Base-by-base conservation (phyloP, 768 basidiomycete species). In the Mycena haematopus region DNA sequence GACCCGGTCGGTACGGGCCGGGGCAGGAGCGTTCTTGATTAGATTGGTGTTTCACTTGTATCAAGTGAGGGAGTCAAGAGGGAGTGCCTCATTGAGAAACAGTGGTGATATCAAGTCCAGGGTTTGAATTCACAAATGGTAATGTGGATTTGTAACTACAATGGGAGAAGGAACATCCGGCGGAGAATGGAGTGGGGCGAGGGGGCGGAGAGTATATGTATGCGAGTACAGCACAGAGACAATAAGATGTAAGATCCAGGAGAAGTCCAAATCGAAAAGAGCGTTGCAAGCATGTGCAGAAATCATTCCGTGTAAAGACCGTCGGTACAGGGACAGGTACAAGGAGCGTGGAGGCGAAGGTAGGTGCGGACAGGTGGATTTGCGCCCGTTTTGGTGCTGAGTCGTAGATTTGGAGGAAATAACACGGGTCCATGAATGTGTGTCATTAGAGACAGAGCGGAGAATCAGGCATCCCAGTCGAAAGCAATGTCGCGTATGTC, bases 401-500 rank as follows among this genome's bases (percentile, higher is more conserved):
- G 5, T 47, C 22, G 25, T 36, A 36, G 3, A 31, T 17, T 42
- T 42, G 7, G n/a, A n/a, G n/a, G n/a, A n/a, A n/a, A n/a, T n/a
- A n/a, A n/a, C n/a, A n/a, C n/a, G n/a, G n/a, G 17, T 50, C 15
- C 27, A 11, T 29, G 49, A 8, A 9, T 2, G 29, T 6, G 19
- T 9, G 22, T 47, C 13, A 42, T 42, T 7, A 19, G 40, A n/a
- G n/a, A 19, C 11, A 13, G 44, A 22, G 22, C 7, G n/a, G 46
- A 47, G 51, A 15, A 1, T 54, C 52, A 54, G 38, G 36, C 35
- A 27, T 60, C 59, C 59, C 59, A 60, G 44, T 60, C 59, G 31
- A 60, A 60, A 15, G 59, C 47, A 38, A 60, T 60, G 9, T 31
- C 44, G 17, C 25, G 21, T 11, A 45, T 15, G 44, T 56, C 55